phyloP scores from a whole-genome alignment of 768 basidiomycete species.

The Boletus pseudopeckii region DNA sequence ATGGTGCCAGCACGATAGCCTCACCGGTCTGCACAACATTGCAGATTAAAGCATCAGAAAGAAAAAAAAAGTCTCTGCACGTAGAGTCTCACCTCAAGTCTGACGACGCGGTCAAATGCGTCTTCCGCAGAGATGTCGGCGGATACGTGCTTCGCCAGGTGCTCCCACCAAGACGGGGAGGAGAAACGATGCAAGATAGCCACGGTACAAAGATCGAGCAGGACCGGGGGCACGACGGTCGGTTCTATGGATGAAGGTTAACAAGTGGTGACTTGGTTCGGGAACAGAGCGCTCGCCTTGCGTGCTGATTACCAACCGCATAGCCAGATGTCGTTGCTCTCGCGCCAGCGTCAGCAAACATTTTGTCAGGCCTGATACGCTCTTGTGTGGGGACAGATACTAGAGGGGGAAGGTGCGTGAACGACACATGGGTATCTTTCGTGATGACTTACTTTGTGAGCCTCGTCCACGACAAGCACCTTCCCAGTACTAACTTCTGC shows the following conservation, averaged over 20 bases:
- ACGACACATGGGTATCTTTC: neutral
- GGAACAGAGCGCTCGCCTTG: constrained; percentile 45
- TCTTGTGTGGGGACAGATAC: constrained; percentile 54
- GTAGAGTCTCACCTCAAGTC: constrained; percentile 46
- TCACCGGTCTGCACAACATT: constrained; percentile 55
- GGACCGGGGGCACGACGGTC: constrained; percentile 63
- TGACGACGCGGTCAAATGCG: constrained; percentile 65
- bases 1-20: constrained; percentile 65
- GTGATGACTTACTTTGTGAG: constrained; percentile 55
- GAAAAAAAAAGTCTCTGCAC: neutral
- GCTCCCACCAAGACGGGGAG: constrained; percentile 73
- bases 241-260: constrained; percentile 46
- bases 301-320: constrained; percentile 71
- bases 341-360: constrained; percentile 57
- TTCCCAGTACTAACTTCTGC: constrained; percentile 60
- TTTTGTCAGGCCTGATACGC: constrained; percentile 52
- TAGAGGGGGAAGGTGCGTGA: constrained; percentile 23
- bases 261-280: neutral
- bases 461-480: constrained; percentile 70
- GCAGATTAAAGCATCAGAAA: neutral
- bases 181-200: constrained; percentile 72
- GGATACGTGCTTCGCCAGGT: constrained; percentile 63
- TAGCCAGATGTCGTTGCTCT: constrained; percentile 68
- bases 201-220: constrained; percentile 65
- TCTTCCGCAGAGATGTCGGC: constrained; percentile 56